Evolutionary conservation across 1,284 basidiomycete species (phyloP).

Genomic region (Apiotrichum siamense): DNA sequence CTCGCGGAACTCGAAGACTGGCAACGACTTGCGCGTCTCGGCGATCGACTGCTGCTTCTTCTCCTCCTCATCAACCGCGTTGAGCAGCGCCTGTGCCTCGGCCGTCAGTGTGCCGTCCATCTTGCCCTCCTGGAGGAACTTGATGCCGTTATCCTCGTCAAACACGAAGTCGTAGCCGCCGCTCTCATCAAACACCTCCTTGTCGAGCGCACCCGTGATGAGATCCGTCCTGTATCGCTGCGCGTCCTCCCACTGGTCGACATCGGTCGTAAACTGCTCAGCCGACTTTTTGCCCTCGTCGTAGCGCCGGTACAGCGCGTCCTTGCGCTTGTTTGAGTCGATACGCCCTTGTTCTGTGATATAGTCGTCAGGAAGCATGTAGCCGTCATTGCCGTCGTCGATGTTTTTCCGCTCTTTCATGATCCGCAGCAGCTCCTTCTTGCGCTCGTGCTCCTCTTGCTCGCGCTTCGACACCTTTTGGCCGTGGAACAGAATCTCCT

Average conservation of each 20-base stretch:
- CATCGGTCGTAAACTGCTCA: constrained; percentile 88
- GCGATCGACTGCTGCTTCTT: constrained; percentile 80
- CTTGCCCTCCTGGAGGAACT: constrained; percentile 83
- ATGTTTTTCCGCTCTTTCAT: constrained; percentile 92
- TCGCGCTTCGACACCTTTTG: constrained; percentile 86
- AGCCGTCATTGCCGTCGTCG: constrained; percentile 89
- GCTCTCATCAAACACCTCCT: constrained; percentile 62
- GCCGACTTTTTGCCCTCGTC: constrained; percentile 79
- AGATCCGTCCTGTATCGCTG: constrained; percentile 87
- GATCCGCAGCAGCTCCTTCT: constrained; percentile 84
- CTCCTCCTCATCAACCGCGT: constrained; percentile 88
- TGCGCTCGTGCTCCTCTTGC: constrained; percentile 71
- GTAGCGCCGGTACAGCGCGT: constrained; percentile 88
- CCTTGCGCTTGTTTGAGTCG: constrained; percentile 92
- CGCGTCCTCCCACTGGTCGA: constrained; percentile 91
- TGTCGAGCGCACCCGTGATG: constrained; percentile 82
- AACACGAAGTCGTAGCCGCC: constrained; percentile 92
- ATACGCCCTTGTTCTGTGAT: constrained; percentile 98
- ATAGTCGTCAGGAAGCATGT: constrained; percentile 93
- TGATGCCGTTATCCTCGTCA: constrained; percentile 93
- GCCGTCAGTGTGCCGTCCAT: constrained; percentile 72
- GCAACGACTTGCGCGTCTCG: constrained; percentile 82
- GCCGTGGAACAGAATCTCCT: constrained; percentile 70
- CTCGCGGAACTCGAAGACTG: constrained; percentile 80
- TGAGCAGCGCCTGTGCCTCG: constrained; percentile 78